Evolutionary conservation across 2,329 filamentous ascomycete genomes (phyloP).

Genomic region (Exserohilum turcica): DNA sequence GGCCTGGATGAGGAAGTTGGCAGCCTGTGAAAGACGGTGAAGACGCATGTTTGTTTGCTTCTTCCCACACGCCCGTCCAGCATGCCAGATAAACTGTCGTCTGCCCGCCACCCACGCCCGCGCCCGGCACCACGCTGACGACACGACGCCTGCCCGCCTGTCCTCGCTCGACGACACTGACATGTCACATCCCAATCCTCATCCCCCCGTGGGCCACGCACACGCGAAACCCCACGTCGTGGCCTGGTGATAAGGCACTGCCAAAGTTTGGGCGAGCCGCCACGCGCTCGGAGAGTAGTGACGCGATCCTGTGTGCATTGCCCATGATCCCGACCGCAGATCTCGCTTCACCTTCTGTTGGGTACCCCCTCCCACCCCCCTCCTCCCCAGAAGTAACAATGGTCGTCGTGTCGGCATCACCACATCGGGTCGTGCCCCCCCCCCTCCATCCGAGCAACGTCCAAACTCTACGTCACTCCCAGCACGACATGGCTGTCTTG

Average conservation of each 20-base stretch:
- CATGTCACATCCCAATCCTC: too few species aligned
- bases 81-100: conserved; percentile 15
- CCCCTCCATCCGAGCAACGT: conserved; percentile 3
- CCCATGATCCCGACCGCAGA: conserved; percentile 22
- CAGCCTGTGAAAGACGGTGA: conserved; percentile 23
- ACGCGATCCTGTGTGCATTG: conserved; percentile 11
- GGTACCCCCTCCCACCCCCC: conserved; percentile 4
- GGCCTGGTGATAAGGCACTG: conserved; percentile 8
- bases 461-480: conserved; percentile 18
- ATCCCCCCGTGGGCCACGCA: background rate
- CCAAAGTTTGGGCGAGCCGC: conserved; percentile 14
- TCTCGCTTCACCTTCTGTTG: conserved; percentile 27
- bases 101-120: conserved; percentile 13
- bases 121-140: conserved; percentile 18
- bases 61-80: conserved; percentile 11
- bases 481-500: background rate
- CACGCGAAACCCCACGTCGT: conserved; percentile 14
- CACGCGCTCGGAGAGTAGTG: conserved; percentile 8
- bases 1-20: conserved; percentile 29
- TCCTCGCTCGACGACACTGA: conserved; percentile 15
- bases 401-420: conserved; percentile 12
- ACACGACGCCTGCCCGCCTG: conserved; percentile 10
- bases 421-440: conserved; percentile 20
- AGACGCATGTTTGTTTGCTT: conserved; percentile 29
- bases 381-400: conserved; percentile 1